Evolutionary conservation across 306 rosid species (phyloP).

Genomic region (Alnus rubra): DNA sequence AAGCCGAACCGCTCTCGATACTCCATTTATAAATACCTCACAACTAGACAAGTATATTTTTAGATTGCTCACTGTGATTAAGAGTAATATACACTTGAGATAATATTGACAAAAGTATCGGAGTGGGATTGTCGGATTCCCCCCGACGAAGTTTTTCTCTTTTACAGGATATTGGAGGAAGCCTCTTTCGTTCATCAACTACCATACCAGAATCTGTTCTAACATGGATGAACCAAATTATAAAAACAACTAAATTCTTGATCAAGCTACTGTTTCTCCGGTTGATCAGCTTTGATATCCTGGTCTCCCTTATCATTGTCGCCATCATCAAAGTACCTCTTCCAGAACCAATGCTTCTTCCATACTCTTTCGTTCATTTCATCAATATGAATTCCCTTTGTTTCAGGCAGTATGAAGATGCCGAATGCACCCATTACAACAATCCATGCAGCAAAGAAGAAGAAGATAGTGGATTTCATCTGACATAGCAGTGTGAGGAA

Average conservation of each 20-base stretch:
- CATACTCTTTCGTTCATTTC: constrained; percentile 38
- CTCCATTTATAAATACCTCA: no score
- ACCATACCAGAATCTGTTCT: no score
- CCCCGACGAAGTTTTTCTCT: no score
- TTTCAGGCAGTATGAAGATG: constrained; percentile 32
- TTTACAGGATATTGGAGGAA: no score
- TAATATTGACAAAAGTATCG: no score
- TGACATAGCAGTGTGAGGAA: constrained; percentile 38
- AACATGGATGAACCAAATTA: not conserved
- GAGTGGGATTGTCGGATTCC: no score
- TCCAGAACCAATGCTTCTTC: constrained; percentile 49
- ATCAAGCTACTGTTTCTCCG: not conserved
- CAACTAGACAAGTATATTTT: no score
- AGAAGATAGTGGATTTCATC: constrained; percentile 31
- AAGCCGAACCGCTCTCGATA: no score
- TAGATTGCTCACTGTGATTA: no score
- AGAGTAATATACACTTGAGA: no score
- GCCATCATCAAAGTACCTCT: constrained; percentile 13
- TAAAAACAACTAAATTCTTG: not conserved
- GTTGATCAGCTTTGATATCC: not conserved
- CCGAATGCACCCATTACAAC: constrained; percentile 9
- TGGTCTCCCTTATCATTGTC: not conserved
- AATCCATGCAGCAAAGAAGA: constrained; percentile 35
- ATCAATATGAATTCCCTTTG: constrained; percentile 39
- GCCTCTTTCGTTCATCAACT: no score